Base-by-base conservation (phyloP, 2,329 filamentous ascomycete species). In the Cercospora beticola region DNA sequence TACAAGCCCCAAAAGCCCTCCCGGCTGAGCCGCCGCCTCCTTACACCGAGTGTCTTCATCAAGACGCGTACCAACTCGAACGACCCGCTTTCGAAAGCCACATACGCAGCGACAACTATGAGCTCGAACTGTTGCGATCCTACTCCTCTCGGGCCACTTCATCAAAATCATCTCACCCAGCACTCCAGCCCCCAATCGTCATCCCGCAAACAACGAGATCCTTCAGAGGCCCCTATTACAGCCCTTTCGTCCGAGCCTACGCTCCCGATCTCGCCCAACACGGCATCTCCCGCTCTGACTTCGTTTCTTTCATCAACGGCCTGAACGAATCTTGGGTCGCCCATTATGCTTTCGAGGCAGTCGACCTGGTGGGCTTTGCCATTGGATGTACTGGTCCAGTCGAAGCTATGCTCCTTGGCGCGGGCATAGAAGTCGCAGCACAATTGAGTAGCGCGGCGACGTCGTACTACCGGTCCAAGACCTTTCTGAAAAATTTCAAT, bases 311-410 rank as follows among this genome's bases (percentile, higher is more conserved):
- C 67, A 68, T 77, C 67, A 74, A 77, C 46, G 71, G 73, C 9
- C 69, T 77, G 31, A 77, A 77, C 64, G 68, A 74, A 40, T 74
- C 70, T 36, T 76, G 75, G 66, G 66, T 77, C 36, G 74, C 74
- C 4, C 66, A 72, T 16, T 74, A 75, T 0, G 67, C 74, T 62
- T 74, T 76, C 62, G 72, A 77, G 67, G 68, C 69, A 9, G 67
- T 71, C 10, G 69, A 72, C 31, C 40, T 74, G 3, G 70, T 69
- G 4, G 74, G 76, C 6, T 69, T 68, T 2, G 62, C 67, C 23
- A 72, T 77, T 54, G 58, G 70, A 3, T 65, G 69, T 5, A 66
- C 70, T 7, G 66, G 76, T 23, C 57, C 73, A 3, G 73, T 72
- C 2, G 65, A 72, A 5, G 69, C 74, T 52, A 68, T 70, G 30